phyloP scores from a whole-genome alignment of 2,329 filamentous ascomycete species.

The Alternaria novae-zelandiae region DNA sequence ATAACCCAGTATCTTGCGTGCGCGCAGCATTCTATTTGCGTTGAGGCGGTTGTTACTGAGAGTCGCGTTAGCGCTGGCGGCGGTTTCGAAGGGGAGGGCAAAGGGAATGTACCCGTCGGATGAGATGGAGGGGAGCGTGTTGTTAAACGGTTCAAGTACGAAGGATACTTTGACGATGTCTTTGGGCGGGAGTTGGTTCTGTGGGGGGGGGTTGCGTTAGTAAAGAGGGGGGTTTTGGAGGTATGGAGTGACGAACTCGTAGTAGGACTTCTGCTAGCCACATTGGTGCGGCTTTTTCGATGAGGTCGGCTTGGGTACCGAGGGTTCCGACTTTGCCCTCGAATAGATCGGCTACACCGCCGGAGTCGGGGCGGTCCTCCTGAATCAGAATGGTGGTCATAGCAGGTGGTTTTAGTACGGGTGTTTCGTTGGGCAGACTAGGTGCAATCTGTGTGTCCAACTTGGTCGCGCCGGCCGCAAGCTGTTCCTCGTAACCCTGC shows the following conservation, averaged over 20 bases:
- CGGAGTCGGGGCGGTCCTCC: conserved; percentile 67
- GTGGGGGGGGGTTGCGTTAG: background rate
- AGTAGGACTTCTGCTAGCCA: conserved; percentile 92
- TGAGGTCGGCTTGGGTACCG: conserved; percentile 76
- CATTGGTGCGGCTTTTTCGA: conserved; percentile 85
- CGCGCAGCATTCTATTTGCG: conserved; percentile 93
- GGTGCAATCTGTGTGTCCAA: conserved; percentile 72
- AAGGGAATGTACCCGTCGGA: conserved; percentile 67
- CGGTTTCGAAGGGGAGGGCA: conserved; percentile 30
- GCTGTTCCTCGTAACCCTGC: conserved; percentile 73
- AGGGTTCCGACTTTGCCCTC: conserved; percentile 83
- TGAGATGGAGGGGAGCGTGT: conserved; percentile 75
- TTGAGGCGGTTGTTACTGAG: conserved; percentile 84
- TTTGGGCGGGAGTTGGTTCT: conserved; percentile 83
- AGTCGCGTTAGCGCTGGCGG: conserved; percentile 32
- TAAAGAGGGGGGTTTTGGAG: background rate
- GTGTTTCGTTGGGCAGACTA: conserved; percentile 74
- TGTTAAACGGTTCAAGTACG: conserved; percentile 80
- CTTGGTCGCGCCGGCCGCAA: conserved; percentile 57
- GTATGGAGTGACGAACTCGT: conserved; percentile 55
- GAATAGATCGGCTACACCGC: conserved; percentile 82
- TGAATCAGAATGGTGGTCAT: conserved; percentile 69
- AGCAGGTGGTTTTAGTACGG: conserved; percentile 73
- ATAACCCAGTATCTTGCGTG: conserved; percentile 92
- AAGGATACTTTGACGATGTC: conserved; percentile 98